Conservation (phyloP, 108 stramenopile species). For the Fragilariopsis cylindrus region DNA sequence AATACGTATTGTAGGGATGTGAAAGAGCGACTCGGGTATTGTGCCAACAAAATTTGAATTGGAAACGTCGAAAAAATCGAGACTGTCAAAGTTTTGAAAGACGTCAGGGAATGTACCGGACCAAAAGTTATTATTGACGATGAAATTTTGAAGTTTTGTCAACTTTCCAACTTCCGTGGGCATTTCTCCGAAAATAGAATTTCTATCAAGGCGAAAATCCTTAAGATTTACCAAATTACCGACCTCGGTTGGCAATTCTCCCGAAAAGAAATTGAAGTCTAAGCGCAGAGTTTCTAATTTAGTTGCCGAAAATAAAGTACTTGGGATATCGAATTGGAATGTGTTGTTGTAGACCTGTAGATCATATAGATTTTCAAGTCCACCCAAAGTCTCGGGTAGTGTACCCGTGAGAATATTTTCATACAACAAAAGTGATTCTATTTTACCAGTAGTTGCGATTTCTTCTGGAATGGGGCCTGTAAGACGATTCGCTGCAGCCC, state of each 20-base stretch:
- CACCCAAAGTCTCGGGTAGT: slow-evolving; percentile 34
- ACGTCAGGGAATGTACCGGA: slow-evolving; percentile 61
- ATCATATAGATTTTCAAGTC: slow-evolving; percentile 21
- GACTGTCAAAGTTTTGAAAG: slow-evolving; percentile 42
- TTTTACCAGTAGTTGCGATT: slow-evolving; percentile 13
- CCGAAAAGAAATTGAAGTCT: slow-evolving; percentile 40
- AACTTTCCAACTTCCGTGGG: slow-evolving; percentile 44
- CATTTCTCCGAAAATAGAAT: slow-evolving; percentile 59
- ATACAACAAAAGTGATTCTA: slow-evolving; percentile 37
- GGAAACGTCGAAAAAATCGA: slow-evolving; percentile 69
- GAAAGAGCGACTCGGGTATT: slow-evolving; percentile 66
- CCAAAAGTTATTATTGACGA: slow-evolving; percentile 66
- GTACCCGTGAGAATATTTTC: slow-evolving; percentile 41
- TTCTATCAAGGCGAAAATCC: slow-evolving; percentile 61
- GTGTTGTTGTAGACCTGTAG: slow-evolving; percentile 39
- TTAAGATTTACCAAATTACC: slow-evolving; percentile 46
- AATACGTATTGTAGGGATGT: slow-evolving; percentile 55
- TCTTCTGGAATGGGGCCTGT: slow-evolving; percentile 38
- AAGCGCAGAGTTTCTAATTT: slow-evolving; percentile 33
- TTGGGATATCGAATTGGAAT: slow-evolving; percentile 34
- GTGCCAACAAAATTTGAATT: slow-evolving; percentile 64
- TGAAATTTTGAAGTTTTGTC: slow-evolving; percentile 26
- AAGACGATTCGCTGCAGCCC: slow-evolving; percentile 29
- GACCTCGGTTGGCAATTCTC: slow-evolving; percentile 62
- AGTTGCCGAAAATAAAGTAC: slow-evolving; percentile 28